phyloP scores from a whole-genome alignment of 176 grass and related monocot genomes.

The Ensete glaucum region DNA sequence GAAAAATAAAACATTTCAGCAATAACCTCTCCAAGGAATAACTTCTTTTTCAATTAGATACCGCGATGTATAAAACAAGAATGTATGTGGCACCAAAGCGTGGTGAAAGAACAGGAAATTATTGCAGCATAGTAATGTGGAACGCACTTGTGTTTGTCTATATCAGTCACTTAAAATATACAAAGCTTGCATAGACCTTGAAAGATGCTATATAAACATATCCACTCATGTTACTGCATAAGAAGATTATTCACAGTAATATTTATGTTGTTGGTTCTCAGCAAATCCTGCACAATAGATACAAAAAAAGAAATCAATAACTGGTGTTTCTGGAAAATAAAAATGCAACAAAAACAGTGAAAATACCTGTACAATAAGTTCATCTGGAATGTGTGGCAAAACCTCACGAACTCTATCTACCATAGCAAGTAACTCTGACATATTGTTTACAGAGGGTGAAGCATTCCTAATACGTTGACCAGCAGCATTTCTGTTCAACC shows the following conservation, averaged over 20 bases:
- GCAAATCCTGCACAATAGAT: constrained; percentile 62
- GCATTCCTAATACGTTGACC: constrained; percentile 16
- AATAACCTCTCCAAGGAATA: not conserved
- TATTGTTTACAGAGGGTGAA: constrained; percentile 30
- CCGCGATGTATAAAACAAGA: not conserved
- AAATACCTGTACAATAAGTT: constrained; percentile 88
- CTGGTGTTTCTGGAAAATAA: constrained; percentile 9
- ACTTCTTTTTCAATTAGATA: not conserved
- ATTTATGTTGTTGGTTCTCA: constrained; percentile 91
- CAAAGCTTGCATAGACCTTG: constrained; percentile 1
- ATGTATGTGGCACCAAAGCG: not conserved
- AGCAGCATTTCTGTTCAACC: constrained; percentile 40
- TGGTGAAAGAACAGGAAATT: not conserved
- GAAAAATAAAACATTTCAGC: not conserved
- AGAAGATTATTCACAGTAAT: constrained; percentile 99
- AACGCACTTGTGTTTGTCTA: not conserved
- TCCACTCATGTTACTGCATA: constrained; percentile 36
- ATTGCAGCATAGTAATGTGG: not conserved
- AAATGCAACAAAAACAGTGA: not conserved
- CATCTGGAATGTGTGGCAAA: constrained; percentile 82
- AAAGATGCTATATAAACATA: not conserved
- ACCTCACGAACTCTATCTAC: constrained; percentile 88
- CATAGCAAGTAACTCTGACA: constrained; percentile 53
- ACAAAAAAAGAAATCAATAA: constrained; percentile 12
- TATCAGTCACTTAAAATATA: constrained; percentile 8